These are phyloP conservation scores for Mediolabrus comicus DNA, from an alignment of 108 stramenopile genomes.

Conservation along the genomic window DNA sequence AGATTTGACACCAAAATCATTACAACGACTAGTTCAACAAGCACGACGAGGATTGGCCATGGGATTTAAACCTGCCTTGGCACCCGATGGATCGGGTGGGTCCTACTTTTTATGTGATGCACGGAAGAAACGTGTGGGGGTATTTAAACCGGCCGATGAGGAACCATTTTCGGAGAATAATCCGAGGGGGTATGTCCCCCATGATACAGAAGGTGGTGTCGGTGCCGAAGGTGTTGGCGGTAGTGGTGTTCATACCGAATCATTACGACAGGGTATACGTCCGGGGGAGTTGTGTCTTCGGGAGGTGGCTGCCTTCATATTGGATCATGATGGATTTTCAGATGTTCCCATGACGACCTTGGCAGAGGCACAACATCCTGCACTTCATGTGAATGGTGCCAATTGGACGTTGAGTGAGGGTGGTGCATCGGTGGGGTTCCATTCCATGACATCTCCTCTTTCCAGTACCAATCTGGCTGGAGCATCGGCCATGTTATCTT, in stretches of 20 bases:
- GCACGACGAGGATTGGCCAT: conserved; percentile 66
- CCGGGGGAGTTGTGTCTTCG: conserved; percentile 96
- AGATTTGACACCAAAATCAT: conserved; percentile 56
- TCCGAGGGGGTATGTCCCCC: conserved; percentile 82
- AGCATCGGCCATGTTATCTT: background rate
- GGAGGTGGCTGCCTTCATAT: conserved; percentile 96
- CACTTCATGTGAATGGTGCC: conserved; percentile 81
- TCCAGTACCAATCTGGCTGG: background rate
- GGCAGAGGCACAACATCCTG: conserved; percentile 90
- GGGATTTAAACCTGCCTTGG: conserved; percentile 84
- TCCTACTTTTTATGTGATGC: conserved; percentile 94
- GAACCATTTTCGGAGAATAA: conserved; percentile 98
- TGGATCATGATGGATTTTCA: conserved; percentile 85
- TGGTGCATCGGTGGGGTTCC: conserved; percentile 82
- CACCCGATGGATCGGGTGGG: conserved; percentile 95
- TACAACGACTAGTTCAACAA: conserved; percentile 62
- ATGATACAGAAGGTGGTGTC: conserved; percentile 21
- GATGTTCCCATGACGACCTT: conserved; percentile 96
- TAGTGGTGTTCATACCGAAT: conserved; percentile 10
- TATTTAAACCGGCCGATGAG: conserved; percentile 98
- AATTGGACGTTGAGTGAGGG: conserved; percentile 67
- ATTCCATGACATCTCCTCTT: conserved; percentile 50
- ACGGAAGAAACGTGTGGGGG: conserved; percentile 78
- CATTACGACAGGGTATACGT: conserved; percentile 83
- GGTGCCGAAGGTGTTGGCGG: conserved; percentile 25